These are phyloP conservation scores for Chrysanthemum lavandulifolium DNA, from an alignment of 129 eudicot species.

Conservation along the genomic window DNA sequence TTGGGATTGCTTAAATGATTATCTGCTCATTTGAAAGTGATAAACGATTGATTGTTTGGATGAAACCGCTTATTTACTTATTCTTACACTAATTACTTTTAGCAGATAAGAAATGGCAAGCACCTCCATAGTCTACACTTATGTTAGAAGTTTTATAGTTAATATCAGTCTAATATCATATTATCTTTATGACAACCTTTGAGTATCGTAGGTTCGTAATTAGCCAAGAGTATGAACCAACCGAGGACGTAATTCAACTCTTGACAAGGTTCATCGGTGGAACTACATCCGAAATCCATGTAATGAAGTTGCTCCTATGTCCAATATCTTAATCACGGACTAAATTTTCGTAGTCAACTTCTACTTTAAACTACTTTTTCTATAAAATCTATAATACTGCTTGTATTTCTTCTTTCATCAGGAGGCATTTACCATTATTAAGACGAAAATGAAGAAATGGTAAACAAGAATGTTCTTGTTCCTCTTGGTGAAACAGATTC, in stretches of 20 bases:
- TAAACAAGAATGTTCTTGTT: slow-evolving; percentile 23
- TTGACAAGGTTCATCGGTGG: slow-evolving; percentile 56
- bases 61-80: background rate
- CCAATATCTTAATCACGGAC: slow-evolving; percentile 2
- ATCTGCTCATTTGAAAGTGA: no score
- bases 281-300: slow-evolving; percentile 54
- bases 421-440: slow-evolving; percentile 59
- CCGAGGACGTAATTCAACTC: slow-evolving; percentile 45
- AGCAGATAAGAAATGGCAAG: background rate
- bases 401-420: slow-evolving; percentile 34
- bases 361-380: background rate
- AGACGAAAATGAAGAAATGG: slow-evolving; percentile 26
- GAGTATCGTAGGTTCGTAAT: slow-evolving; percentile 50
- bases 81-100: background rate
- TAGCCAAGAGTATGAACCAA: slow-evolving; percentile 44
- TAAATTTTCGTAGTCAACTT: background rate
- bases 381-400: background rate
- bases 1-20: no score
- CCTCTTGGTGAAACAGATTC: slow-evolving; percentile 48
- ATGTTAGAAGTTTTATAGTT: background rate
- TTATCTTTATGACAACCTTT: background rate
- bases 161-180: background rate
- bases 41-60: no score
- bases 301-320: slow-evolving; percentile 17
- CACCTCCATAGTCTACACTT: background rate